Evolutionary conservation across 2,329 filamentous ascomycete genomes (phyloP).

Genomic region (Endoconidiophora laricicola): DNA sequence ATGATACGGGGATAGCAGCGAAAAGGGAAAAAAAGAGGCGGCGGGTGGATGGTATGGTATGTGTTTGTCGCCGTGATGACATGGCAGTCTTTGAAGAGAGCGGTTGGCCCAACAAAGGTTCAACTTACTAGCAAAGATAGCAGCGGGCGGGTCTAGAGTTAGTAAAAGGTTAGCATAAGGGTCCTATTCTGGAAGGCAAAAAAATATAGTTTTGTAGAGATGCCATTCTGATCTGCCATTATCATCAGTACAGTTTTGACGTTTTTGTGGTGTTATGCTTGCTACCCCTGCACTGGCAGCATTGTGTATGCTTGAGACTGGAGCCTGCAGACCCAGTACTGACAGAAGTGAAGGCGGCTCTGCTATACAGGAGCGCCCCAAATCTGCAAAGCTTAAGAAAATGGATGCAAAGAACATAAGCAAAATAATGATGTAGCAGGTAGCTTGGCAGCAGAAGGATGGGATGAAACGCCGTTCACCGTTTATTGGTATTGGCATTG

Average conservation of each 20-base stretch:
- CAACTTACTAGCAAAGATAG: constrained; percentile 50
- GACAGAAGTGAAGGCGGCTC: no score
- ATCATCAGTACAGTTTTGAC: neutral
- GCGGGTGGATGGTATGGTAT: no score
- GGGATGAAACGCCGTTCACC: neutral
- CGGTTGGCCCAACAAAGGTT: neutral
- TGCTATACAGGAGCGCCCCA: no score
- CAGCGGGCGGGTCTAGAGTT: constrained; percentile 40
- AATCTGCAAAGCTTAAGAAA: neutral
- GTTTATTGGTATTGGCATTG: neutral
- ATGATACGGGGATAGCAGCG: neutral
- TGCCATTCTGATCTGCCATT: no score
- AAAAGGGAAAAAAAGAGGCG: no score
- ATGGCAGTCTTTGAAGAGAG: no score
- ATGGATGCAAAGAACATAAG: neutral
- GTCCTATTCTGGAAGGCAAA: neutral
- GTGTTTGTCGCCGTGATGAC: no score
- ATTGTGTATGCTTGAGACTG: constrained; percentile 8
- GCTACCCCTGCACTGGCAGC: neutral
- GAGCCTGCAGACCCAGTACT: neutral
- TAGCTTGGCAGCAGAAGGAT: neutral
- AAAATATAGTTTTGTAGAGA: no score
- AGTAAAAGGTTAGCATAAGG: neutral
- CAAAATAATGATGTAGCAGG: neutral
- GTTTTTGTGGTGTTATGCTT: neutral